Base-by-base conservation (phyloP, 1,139 yeast species). In the Kluyveromyces marxianus region DNA sequence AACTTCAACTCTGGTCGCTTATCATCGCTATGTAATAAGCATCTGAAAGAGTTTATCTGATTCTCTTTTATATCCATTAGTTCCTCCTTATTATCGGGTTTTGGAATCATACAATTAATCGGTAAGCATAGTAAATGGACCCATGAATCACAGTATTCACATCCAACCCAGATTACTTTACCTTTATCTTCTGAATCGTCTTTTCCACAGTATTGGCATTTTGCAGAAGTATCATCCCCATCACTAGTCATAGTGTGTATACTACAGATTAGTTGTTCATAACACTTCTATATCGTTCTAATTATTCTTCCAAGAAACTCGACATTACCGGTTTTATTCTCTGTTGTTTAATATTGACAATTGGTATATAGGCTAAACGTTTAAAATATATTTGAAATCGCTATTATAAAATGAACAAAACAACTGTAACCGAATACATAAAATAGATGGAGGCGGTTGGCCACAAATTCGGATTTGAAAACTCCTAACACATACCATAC, bases 131-230 rank as follows among this genome's bases (percentile, higher is more conserved):
- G 30, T n/a, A 54, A 53, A 42, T 54, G 58, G 28, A 49, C 54
- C 58, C 58, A 55, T 37, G 49, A 53, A 24, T 53, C 53, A 39
- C 58, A 55, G 21, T 40, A 25, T 29, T 52, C 55, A 37, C 58
- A 55, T 35, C 53, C 56, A 10, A 55, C 56, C 58, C 58, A 55
- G 2, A 54, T 30, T 14, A 38, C 38, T 4, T 24, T 14, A 10
- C 28, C 38, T 26, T 8, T 25, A 26, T 40, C 43, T 4, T 25
- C 14, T n/a, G 38, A 34, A 35, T 40, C 43, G 27, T 40, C 43
- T 26, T 28, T 28, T 1, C 36, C 36, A 35, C 44, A 42, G 35
- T 25, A 37, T 3, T 28, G 44, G 21, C 40, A 42, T 25, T 25
- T 35, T 26, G 25, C 32, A 14, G 25, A 14, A 14, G 21, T 14